Conservation (phyloP, 768 basidiomycete genomes). For the Lyophyllum atratum region DNA sequence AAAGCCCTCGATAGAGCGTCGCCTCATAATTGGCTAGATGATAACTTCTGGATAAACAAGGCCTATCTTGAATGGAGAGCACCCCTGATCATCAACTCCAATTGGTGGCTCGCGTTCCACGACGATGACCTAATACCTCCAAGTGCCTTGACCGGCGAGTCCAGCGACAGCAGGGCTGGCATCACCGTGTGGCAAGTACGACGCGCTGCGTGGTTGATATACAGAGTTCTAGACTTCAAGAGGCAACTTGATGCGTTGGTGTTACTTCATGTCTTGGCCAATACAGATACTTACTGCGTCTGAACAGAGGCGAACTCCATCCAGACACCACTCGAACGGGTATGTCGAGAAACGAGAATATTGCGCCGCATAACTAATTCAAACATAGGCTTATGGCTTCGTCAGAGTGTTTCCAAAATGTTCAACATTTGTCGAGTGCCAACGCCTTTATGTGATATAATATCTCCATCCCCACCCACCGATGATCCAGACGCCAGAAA, state of each 20-base stretch:
- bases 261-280: neutral
- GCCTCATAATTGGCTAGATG: conserved; percentile 92
- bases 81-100: conserved; percentile 86
- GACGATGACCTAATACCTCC: conserved; percentile 70
- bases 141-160: conserved; percentile 35
- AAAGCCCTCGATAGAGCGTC: conserved; percentile 80
- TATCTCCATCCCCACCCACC: conserved; percentile 50
- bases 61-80: conserved; percentile 88
- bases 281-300: conserved; percentile 2
- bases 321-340: conserved; percentile 76
- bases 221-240: conserved; percentile 75
- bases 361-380: neutral
- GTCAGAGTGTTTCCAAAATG: conserved; percentile 54
- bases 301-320: conserved; percentile 62
- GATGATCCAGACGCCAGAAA: conserved; percentile 52
- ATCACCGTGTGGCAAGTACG: conserved; percentile 84
- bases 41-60: conserved; percentile 88
- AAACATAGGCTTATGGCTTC: conserved; percentile 61
- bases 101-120: conserved; percentile 92
- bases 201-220: conserved; percentile 79
- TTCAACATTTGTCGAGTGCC: conserved; percentile 86
- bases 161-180: conserved; percentile 38
- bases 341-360: conserved; percentile 21
- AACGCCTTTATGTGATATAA: conserved; percentile 59
- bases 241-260: conserved; percentile 58